Percentiles rank a stretch among this genome's conserved stretches.
These are phyloP conservation scores for Wickerhamiella lipophila DNA, from an alignment of 805 yeast species.

Conservation along the genomic window DNA sequence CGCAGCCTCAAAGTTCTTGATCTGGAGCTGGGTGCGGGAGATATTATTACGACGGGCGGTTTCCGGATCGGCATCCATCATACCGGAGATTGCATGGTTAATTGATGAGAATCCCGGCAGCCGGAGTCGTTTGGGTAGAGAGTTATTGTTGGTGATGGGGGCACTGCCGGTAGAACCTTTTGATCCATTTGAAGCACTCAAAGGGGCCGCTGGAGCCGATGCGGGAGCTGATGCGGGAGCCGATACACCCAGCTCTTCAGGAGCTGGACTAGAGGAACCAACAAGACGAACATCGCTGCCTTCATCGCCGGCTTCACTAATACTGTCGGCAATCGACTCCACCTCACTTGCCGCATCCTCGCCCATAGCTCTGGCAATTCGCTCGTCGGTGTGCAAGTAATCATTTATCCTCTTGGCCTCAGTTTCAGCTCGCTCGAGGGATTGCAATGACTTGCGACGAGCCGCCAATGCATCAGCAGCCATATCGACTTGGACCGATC, in stretches of 20 bases:
- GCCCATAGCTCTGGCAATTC: conserved; percentile 18
- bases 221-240: neutral
- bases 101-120: conserved; percentile 43
- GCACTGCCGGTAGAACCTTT: too few species aligned
- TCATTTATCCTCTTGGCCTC: conserved; percentile 35
- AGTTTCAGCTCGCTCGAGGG: conserved; percentile 33
- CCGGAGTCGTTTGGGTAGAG: conserved; percentile 30
- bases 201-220: too few species aligned
- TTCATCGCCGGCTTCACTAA: neutral
- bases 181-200: too few species aligned
- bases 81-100: conserved; percentile 42
- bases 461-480: conserved; percentile 31
- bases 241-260: neutral
- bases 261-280: neutral
- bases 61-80: conserved; percentile 56
- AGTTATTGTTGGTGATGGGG: neutral
- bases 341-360: conserved; percentile 3
- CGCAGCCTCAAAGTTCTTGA: conserved; percentile 38
- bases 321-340: conserved; percentile 4
- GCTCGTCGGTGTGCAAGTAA: conserved; percentile 24
- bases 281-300: neutral
- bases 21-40: conserved; percentile 35
- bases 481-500: conserved; percentile 41
- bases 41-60: conserved; percentile 43
- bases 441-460: conserved; percentile 28